Percentiles rank a stretch among this genome's conserved stretches.
phyloP scores from a whole-genome alignment of 768 basidiomycete species.

The Mycena vitilis region DNA sequence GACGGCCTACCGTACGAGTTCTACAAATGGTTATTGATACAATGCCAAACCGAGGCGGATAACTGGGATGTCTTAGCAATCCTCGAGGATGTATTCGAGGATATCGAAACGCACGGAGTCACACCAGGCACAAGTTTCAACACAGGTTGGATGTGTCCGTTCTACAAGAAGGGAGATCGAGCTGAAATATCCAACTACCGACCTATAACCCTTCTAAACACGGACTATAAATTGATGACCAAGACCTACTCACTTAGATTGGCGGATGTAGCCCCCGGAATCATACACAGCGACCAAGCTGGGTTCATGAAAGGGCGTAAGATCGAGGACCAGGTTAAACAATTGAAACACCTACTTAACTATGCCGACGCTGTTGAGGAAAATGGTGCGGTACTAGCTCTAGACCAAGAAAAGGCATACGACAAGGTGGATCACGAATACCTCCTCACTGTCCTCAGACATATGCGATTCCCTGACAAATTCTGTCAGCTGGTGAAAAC shows the following conservation, averaged over 20 bases:
- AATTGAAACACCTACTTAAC: constrained; percentile 2
- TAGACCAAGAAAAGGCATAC: too few species aligned
- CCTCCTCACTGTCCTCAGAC: background rate
- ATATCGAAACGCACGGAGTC: background rate
- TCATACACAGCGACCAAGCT: background rate
- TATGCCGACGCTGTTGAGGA: background rate
- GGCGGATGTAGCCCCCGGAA: background rate
- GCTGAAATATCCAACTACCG: too few species aligned
- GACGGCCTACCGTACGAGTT: background rate
- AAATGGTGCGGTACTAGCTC: background rate
- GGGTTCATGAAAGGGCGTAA: constrained; percentile 3
- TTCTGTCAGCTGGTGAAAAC: background rate
- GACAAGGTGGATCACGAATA: too few species aligned
- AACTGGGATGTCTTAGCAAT: background rate
- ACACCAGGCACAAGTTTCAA: background rate
- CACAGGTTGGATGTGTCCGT: background rate
- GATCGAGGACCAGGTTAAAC: background rate
- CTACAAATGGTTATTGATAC: background rate
- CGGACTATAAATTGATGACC: background rate
- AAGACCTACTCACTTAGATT: constrained; percentile 3
- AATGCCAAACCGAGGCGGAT: background rate
- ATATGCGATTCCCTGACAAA: background rate
- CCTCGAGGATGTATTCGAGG: background rate
- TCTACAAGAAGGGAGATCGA: background rate
- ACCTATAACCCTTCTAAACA: background rate